Evolutionary conservation across 495 filamentous ascomycete genomes (phyloP).

Genomic region (Xylaria flabelliformis): DNA sequence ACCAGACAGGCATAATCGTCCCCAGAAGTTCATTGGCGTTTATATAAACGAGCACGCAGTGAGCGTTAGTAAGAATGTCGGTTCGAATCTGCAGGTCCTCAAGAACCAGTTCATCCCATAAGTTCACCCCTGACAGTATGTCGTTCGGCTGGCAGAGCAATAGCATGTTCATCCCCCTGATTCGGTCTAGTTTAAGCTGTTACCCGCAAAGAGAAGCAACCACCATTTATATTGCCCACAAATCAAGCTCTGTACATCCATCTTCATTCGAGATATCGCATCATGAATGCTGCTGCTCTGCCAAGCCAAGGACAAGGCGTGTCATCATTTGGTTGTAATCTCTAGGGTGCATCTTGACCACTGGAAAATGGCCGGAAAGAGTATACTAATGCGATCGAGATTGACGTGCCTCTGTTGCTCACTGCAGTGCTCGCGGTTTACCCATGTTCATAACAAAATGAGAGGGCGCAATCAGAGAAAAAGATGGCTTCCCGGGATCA

Average conservation of each 20-base stretch:
- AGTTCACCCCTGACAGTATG: constrained; percentile 10
- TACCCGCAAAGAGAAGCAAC: background rate
- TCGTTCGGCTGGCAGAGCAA: constrained; percentile 26
- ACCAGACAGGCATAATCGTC: constrained; percentile 23
- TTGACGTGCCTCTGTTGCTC: constrained; percentile 41
- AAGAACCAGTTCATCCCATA: constrained; percentile 7
- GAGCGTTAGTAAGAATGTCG: constrained; percentile 56
- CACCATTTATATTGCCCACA: background rate
- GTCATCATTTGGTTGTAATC: constrained; percentile 27
- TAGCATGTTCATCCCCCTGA: constrained; percentile 11
- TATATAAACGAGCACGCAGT: constrained; percentile 75
- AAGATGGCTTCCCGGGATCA: constrained; percentile 37
- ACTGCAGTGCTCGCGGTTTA: constrained; percentile 71
- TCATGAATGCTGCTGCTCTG: constrained; percentile 24
- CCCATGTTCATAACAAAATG: constrained; percentile 35
- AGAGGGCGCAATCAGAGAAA: constrained; percentile 33
- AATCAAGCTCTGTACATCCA: background rate
- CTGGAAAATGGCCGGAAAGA: background rate
- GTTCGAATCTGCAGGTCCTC: constrained; percentile 23
- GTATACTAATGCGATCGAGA: background rate
- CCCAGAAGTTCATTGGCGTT: constrained; percentile 22
- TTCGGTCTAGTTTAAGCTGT: constrained; percentile 16
- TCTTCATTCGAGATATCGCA: background rate
- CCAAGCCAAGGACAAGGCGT: constrained; percentile 22
- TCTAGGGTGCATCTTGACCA: constrained; percentile 8